Base-by-base conservation (phyloP, 1,284 basidiomycete genomes). In the Puccinia novopanici region DNA sequence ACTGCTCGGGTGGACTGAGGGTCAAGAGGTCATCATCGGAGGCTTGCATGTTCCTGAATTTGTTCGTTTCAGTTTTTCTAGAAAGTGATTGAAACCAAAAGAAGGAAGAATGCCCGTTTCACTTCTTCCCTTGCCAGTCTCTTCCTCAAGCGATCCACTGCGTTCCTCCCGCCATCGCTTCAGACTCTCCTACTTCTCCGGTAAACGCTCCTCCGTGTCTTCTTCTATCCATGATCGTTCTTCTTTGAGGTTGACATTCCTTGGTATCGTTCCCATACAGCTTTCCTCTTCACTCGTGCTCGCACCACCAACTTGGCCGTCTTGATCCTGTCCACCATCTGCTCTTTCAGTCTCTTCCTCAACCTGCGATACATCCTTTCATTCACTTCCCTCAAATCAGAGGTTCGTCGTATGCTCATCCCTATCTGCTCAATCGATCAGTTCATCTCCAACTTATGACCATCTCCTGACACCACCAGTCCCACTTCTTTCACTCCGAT, bases 241-340 rank as follows among this genome's bases (percentile, higher is more conserved):
- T n/a, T n/a, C n/a, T n/a, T n/a, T n/a, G n/a, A n/a, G n/a, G n/a
- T n/a, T n/a, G n/a, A n/a, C n/a, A n/a, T n/a, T n/a, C n/a, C n/a
- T n/a, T n/a, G n/a, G n/a, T n/a, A n/a, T n/a, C n/a, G n/a, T n/a
- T n/a, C n/a, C n/a, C n/a, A n/a, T n/a, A n/a, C 59, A 68, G 67
- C 67, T 4, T 17, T 15, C 13, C 67, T 68, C 8, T 68, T 68
- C 67, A 42, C 67, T 50, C 67, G 67, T 68, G 67, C 67, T 50
- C 40, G 67, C 12, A 68, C 67, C 22, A 68, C 67, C n/a, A 68
- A 68, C 67, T 50, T 68, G 42, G 67, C 67, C 42, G 67, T 68
- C 42, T 68, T 68, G 42, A 68, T 68, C 67, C 42, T 68, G 9
- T 45, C 42, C 2, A 68, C n/a, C 42, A 45, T 68, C n/a, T 68